phyloP scores from a whole-genome alignment of 2,329 filamentous ascomycete species.

The Phyllosticta citrichinensis region DNA sequence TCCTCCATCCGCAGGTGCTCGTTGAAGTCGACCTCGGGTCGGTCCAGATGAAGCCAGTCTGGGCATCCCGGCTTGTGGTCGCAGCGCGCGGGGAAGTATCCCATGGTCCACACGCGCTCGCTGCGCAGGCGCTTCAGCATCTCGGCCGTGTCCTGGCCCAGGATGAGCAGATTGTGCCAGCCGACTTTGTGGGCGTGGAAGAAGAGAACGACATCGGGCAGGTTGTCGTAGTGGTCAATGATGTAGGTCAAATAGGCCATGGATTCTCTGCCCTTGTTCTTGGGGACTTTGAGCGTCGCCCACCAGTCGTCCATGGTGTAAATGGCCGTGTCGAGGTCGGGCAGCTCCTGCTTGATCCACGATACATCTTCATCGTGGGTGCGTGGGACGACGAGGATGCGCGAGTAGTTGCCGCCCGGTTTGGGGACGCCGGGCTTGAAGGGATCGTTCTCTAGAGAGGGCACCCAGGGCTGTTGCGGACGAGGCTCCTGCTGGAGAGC shows the following conservation, averaged over 20 bases:
- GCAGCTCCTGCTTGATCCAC: conserved; percentile 27
- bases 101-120: conserved; percentile 41
- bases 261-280: conserved; percentile 53
- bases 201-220: conserved; percentile 51
- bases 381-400: conserved; percentile 27
- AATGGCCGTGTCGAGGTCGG: conserved; percentile 30
- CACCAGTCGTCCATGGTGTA: conserved; percentile 44
- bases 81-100: conserved; percentile 53
- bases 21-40: conserved; percentile 29
- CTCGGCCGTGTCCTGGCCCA: conserved; percentile 40
- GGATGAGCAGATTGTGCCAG: conserved; percentile 51
- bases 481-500: neutral
- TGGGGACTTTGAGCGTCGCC: conserved; percentile 41
- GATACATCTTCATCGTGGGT: conserved; percentile 27
- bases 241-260: conserved; percentile 54
- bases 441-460: conserved; percentile 7
- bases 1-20: conserved; percentile 31
- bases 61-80: conserved; percentile 49
- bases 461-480: neutral
- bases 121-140: conserved; percentile 43
- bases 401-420: conserved; percentile 27
- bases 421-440: conserved; percentile 15
- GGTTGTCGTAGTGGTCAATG: conserved; percentile 50
- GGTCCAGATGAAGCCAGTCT: conserved; percentile 44
- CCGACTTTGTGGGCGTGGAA: conserved; percentile 45